Evolutionary conservation across 805 yeast species (phyloP), one percentile per base, ranked within the genome.

Genomic region (Yarrowia divulgata): DNA sequence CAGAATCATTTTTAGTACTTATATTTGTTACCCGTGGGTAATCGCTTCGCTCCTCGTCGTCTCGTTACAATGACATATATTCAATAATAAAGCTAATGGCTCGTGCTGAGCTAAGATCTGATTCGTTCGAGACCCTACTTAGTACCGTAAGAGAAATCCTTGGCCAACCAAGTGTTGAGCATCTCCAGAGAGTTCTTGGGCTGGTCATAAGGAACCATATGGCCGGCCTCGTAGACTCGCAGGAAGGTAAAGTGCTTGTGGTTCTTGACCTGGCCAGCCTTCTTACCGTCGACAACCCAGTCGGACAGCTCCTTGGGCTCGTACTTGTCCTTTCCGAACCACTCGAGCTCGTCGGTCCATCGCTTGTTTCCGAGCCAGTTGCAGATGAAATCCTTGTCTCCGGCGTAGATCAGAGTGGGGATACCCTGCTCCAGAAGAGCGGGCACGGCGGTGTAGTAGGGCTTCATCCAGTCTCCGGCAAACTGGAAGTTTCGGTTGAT

Each of bases 331-430:
- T 82, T 80, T 50, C 88, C 85, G 49, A 84, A 78, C 94, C 95
- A 91, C 72, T 83, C 85, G 72, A 91, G 81, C 72, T 79, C 83
- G 76, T 89, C 84, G n/a, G 93, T 81, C 95, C 97, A 91, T n/a
- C 90, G 95, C 74, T 86, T 86, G 80, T 91, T 91, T 72, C 97
- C 97, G 72, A 92, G 83, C 95, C 97, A 92, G 82, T 92, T 92
- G 80, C 97, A 92, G 76, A 92, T 91, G 79, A 85, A 92, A 79
- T 92, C 97, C 79, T 92, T 91, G 78, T 92, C 97, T 76, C 97
- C 97, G 19, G 97, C 97, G 75, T 93, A 93, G 71, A 91, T 85
- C 75, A 93, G 84, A 9, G 92, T 93, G 32, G 97, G 97, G 64
- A 91, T 76, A 16, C 69, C 69, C 34, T 85, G 89, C 70, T 90